A percentile compares a stretch with the other conserved stretches of the same genome.
Evolutionary conservation across 2,329 filamentous ascomycete genomes (phyloP).

Genomic region (Calonectria pseudoreteaudii): DNA sequence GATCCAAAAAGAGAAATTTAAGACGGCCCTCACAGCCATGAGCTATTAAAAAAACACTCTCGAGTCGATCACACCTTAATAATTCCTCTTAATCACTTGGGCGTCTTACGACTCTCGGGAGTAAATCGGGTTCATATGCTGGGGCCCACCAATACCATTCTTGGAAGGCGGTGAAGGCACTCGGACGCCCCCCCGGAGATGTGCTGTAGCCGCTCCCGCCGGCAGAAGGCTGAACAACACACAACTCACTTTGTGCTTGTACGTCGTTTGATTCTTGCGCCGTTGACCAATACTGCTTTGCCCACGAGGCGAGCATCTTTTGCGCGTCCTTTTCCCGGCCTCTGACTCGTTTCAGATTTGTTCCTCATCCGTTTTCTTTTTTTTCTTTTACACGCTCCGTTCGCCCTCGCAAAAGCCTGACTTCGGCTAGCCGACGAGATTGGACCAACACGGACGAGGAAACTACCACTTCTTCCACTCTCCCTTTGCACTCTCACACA

Average conservation of each 20-base stretch:
- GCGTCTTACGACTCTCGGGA: constrained; percentile 15
- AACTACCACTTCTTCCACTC: neutral
- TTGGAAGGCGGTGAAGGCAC: constrained; percentile 39
- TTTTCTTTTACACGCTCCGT: neutral
- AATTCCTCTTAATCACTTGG: neutral
- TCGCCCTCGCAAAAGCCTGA: constrained; percentile 15
- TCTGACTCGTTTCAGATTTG: neutral
- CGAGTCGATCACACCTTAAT: neutral
- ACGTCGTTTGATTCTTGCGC: neutral
- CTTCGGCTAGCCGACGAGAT: constrained; percentile 1
- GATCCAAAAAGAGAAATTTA: neutral
- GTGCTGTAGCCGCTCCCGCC: constrained; percentile 34
- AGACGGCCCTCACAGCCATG: neutral
- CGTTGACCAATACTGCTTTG: neutral
- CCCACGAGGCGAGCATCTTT: constrained; percentile 11
- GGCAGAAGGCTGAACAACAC: constrained; percentile 32
- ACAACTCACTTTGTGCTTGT: constrained; percentile 24
- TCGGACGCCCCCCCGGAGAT: constrained; percentile 28
- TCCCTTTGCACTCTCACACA: constrained; percentile 10
- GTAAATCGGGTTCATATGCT: constrained; percentile 30
- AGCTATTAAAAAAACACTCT: neutral
- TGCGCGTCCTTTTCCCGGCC: neutral
- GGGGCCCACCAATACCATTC: constrained; percentile 29
- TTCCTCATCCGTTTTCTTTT: neutral
- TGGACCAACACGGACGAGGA: constrained; percentile 3